phyloP scores from a whole-genome alignment of 495 filamentous ascomycete genomes.

The Collariella sp. region DNA sequence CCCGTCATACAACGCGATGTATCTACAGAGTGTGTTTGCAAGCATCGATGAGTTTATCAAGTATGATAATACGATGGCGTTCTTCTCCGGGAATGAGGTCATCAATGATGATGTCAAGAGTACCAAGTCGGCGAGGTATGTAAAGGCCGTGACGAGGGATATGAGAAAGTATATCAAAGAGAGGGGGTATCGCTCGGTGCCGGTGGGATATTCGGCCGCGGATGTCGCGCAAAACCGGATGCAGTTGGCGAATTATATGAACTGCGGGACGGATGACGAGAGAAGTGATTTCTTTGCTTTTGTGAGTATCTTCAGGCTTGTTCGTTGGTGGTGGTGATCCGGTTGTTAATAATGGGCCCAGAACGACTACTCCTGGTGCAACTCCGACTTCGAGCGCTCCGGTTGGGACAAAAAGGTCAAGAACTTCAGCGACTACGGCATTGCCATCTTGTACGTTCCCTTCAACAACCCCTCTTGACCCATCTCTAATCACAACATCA shows the following conservation, averaged over 20 bases:
- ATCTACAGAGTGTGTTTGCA: constrained; percentile 61
- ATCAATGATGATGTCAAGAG: constrained; percentile 72
- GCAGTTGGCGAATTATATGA: constrained; percentile 87
- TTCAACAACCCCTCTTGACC: too few species aligned
- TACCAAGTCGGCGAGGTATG: constrained; percentile 67
- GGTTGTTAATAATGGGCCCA: neutral
- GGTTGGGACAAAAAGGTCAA: constrained; percentile 90
- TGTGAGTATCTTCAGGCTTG: constrained; percentile 25
- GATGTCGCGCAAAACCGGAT: constrained; percentile 80
- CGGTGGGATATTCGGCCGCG: constrained; percentile 88
- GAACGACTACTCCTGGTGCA: constrained; percentile 98
- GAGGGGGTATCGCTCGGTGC: constrained; percentile 68
- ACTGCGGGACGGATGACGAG: constrained; percentile 81
- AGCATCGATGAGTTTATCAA: constrained; percentile 82
- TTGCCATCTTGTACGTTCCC: constrained; percentile 62
- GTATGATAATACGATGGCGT: constrained; percentile 84
- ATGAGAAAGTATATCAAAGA: constrained; percentile 76
- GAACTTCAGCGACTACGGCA: constrained; percentile 80
- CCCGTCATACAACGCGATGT: neutral
- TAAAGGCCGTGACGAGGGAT: constrained; percentile 90
- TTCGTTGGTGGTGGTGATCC: neutral
- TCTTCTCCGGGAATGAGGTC: constrained; percentile 97
- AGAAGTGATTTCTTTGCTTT: constrained; percentile 94
- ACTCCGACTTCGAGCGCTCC: constrained; percentile 65
- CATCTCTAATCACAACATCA: neutral